phyloP scores from a whole-genome alignment of 2,329 filamentous ascomycete genomes.

The Rhynchosporium agropyri region DNA sequence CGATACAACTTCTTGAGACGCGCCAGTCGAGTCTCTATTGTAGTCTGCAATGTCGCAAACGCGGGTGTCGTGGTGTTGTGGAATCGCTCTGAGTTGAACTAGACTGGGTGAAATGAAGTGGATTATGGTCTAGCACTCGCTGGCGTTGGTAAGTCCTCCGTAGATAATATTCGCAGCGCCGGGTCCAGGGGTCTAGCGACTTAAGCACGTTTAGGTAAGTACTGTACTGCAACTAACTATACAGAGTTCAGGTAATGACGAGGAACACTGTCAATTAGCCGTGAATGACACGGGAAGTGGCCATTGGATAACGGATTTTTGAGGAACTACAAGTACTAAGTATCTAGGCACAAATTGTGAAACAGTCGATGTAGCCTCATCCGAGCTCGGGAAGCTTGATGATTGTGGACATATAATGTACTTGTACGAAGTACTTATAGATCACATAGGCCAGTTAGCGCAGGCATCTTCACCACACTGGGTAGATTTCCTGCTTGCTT shows the following conservation, averaged over 20 bases:
- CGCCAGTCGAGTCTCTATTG: conserved; percentile 14
- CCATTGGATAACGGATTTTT: background rate
- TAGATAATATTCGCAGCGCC: background rate
- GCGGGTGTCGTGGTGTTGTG: conserved; percentile 18
- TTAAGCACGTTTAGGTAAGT: conserved; percentile 6
- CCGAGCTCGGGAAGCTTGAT: too few relatives aligned
- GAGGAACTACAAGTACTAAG: too few relatives aligned
- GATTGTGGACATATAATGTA: too few relatives aligned
- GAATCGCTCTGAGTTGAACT: conserved; percentile 18
- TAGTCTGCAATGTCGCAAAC: conserved; percentile 35
- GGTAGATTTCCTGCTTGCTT: background rate
- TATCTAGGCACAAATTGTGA: too few relatives aligned
- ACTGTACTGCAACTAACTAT: too few relatives aligned
- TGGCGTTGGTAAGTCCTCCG: background rate
- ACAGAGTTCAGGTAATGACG: too few relatives aligned
- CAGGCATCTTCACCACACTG: background rate
- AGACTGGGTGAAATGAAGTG: background rate
- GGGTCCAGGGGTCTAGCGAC: conserved; percentile 5
- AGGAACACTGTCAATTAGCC: background rate
- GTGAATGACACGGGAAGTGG: conserved; percentile 7
- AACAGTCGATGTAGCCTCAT: too few relatives aligned
- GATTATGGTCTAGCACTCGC: background rate
- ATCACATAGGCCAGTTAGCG: too few relatives aligned
- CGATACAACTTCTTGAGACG: conserved; percentile 6
- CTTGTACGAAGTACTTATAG: too few relatives aligned